Evolutionary conservation across 2,329 filamentous ascomycete species (phyloP).

Genomic region (Penicillium sp.): DNA sequence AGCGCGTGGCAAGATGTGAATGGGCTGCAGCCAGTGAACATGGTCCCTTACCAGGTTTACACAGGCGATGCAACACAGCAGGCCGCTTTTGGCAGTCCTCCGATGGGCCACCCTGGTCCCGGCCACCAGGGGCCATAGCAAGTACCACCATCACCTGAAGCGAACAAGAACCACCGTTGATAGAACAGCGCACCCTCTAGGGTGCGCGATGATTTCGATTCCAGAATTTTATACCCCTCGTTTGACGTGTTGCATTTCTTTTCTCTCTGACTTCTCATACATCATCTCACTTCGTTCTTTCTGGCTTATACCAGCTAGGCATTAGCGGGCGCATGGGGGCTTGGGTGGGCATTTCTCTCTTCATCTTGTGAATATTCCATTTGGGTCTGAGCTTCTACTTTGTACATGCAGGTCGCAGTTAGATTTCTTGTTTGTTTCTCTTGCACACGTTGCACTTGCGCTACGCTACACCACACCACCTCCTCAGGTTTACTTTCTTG

Average conservation of each 20-base stretch:
- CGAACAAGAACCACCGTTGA: not conserved
- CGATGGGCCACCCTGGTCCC: conserved; percentile 39
- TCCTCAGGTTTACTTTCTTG: not conserved
- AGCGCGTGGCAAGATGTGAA: conserved; percentile 37
- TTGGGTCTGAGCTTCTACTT: not conserved
- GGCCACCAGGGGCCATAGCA: conserved; percentile 24
- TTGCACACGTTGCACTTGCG: not conserved
- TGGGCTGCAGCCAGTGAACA: conserved; percentile 35
- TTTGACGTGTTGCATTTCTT: conserved; percentile 21
- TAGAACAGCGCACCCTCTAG: not conserved
- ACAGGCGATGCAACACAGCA: conserved; percentile 32
- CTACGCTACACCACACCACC: not conserved
- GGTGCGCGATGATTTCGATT: conserved; percentile 11
- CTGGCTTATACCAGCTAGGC: conserved; percentile 32
- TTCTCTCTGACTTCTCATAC: conserved; percentile 25
- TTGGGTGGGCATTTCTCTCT: conserved; percentile 39
- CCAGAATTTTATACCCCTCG: conserved; percentile 19
- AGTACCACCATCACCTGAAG: conserved; percentile 2
- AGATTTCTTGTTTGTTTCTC: conserved; percentile 2
- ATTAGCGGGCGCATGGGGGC: conserved; percentile 44
- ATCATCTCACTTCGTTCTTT: not conserved
- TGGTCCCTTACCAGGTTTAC: conserved; percentile 42
- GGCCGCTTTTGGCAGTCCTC: conserved; percentile 31
- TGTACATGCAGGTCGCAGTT: not conserved
- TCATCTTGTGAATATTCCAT: conserved; percentile 7